Percentiles rank a stretch among this genome's conserved stretches.
phyloP scores from a whole-genome alignment of 2,329 filamentous ascomycete species.

The Epichloe typhina region DNA sequence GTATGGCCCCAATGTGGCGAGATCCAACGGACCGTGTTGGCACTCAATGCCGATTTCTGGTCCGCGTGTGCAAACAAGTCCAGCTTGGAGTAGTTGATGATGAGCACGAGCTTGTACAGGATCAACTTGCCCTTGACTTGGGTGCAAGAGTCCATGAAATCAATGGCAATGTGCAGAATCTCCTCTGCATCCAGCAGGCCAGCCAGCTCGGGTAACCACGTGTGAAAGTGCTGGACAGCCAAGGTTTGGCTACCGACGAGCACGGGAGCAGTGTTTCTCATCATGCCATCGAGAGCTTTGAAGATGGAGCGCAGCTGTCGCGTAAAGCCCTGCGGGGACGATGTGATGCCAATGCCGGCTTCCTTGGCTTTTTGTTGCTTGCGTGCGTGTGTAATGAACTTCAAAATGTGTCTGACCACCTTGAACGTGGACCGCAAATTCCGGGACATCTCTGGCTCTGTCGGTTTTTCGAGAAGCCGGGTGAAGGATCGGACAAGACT shows the following conservation, averaged over 20 bases:
- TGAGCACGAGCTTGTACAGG: conserved; percentile 81
- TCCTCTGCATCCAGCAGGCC: conserved; percentile 68
- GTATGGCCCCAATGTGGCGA: conserved; percentile 82
- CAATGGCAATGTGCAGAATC: conserved; percentile 79
- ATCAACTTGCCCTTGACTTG: conserved; percentile 82
- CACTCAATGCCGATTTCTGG: conserved; percentile 58
- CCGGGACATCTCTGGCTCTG: conserved; percentile 70
- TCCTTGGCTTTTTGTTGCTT: conserved; percentile 83
- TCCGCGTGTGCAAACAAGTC: conserved; percentile 70
- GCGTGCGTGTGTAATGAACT: conserved; percentile 84
- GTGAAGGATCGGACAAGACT: conserved; percentile 81
- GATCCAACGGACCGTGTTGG: conserved; percentile 82
- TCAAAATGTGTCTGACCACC: conserved; percentile 82
- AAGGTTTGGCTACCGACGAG: conserved; percentile 90
- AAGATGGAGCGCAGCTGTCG: conserved; percentile 78
- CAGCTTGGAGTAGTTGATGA: conserved; percentile 79
- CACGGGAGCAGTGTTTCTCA: conserved; percentile 74
- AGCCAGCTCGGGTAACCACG: conserved; percentile 86
- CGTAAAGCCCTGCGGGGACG: conserved; percentile 59
- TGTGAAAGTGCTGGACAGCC: conserved; percentile 90
- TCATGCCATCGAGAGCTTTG: conserved; percentile 76
- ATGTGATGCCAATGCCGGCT: conserved; percentile 71
- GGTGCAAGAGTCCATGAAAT: conserved; percentile 85
- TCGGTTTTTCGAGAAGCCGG: conserved; percentile 67
- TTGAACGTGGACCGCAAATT: conserved; percentile 88